Base-by-base conservation (phyloP, 139 green algal species). In the Coccomyxa sp. region DNA sequence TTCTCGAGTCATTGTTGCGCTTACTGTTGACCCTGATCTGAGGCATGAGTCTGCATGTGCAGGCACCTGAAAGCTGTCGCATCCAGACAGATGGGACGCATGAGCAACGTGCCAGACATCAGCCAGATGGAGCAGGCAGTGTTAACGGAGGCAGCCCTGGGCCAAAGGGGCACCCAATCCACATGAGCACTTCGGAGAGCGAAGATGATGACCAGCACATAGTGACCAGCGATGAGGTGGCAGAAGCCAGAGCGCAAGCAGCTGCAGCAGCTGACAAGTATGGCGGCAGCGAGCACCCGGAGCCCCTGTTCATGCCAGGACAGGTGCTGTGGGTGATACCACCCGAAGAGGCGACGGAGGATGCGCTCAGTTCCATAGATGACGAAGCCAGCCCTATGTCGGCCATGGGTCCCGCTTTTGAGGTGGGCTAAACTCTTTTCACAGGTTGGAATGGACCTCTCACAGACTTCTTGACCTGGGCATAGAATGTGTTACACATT, bases 291-390 rank as follows among this genome's bases (percentile, higher is more conserved):
- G 71, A 77, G 23, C 71, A 77, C 71, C 71, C 71, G 1, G 71
- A 77, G 71, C 71, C 71, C 14, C 12, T 77, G 71, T 38, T 45
- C 27, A 38, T 77, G 71, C 27, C 71, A 77, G 77, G 77, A 45
- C 77, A 45, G 38, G 38, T 81, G 38, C 77, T 81, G 77, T 81
- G 77, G 77, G 12, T 81, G 38, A 81, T 81, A 30, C 77, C 77
- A 11, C 77, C 58, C 25, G 77, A 81, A 14, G 77, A 81, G 38
- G 38, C 77, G 10, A 58, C 77, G 0, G 77, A 67, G 77, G 77
- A 58, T 13, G 38, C 15, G 1, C 9, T 71, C 4, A 71, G 63
- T 25, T 71, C 63, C 18, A 71, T 9, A 9, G 63, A 71, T 71
- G 63, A 28, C 63, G 21, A 25, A 21, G 18, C 63, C 63, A 71